These are phyloP conservation scores for Anthracocystis setariae DNA, from an alignment of 1,284 basidiomycete species.

Conservation along the genomic window DNA sequence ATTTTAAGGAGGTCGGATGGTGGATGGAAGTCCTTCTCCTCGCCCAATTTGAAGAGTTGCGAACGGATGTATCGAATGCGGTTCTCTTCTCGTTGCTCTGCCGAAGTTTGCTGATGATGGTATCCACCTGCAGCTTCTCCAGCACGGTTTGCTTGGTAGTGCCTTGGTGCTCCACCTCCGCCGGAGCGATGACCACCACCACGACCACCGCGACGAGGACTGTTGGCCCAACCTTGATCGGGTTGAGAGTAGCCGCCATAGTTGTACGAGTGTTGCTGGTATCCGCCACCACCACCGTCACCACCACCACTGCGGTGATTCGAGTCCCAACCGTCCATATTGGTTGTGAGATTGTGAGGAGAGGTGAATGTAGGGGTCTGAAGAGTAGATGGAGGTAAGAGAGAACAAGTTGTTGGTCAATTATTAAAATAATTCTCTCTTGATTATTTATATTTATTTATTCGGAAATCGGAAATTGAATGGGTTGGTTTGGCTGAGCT, in stretches of 20 bases:
- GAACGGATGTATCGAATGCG: slow-evolving; percentile 39
- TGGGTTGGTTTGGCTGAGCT: not conserved
- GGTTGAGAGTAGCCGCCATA: slow-evolving; percentile 12
- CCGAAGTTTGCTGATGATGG: slow-evolving; percentile 16
- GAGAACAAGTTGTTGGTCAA: not conserved
- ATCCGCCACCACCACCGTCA: not conserved
- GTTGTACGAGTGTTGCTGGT: slow-evolving; percentile 22
- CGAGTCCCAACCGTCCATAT: slow-evolving; percentile 37
- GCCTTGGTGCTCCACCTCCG: slow-evolving; percentile 23
- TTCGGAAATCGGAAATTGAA: slow-evolving; percentile 19
- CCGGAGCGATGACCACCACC: slow-evolving; percentile 18
- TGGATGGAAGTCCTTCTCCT: slow-evolving; percentile 55
- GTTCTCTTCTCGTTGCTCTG: slow-evolving; percentile 44
- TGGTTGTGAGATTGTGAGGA: not conserved
- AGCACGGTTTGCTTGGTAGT: slow-evolving; percentile 19
- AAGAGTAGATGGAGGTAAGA: not conserved
- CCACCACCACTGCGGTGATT: not conserved
- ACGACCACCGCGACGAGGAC: slow-evolving; percentile 42
- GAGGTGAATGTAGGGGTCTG: not conserved
- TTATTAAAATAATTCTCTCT: no score
- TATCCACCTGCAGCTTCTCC: slow-evolving; percentile 8
- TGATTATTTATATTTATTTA: no score
- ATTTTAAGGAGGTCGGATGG: slow-evolving; percentile 55
- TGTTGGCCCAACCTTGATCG: slow-evolving; percentile 40
- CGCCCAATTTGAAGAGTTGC: slow-evolving; percentile 55